Evolutionary conservation across 306 rosid genomes (phyloP).

Genomic region (Prunus armeniaca): DNA sequence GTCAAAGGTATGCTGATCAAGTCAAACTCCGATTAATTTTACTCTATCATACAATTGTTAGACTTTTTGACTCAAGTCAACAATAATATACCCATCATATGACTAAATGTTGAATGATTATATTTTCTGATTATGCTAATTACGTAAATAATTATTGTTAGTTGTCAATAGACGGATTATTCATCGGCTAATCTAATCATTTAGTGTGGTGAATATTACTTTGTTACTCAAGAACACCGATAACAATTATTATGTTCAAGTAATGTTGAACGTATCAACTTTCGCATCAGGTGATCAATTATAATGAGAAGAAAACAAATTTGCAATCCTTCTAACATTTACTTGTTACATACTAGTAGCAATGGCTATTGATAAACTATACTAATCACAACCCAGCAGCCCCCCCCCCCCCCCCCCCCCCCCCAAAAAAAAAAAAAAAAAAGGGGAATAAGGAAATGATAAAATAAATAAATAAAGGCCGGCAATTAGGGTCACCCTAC

Average conservation of each 20-base stretch:
- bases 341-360: too few species aligned
- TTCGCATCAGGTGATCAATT: background rate
- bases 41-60: background rate
- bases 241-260: background rate
- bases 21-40: background rate
- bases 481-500: background rate
- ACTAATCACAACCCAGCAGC: background rate
- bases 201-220: too few species aligned
- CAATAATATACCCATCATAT: background rate
- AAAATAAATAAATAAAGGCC: background rate
- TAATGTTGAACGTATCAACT: background rate
- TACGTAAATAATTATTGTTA: too few species aligned
- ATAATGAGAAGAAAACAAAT: too few species aligned
- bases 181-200: too few species aligned
- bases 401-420: too few species aligned
- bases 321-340: too few species aligned
- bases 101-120: background rate
- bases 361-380: too few species aligned
- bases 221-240: background rate
- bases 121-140: background rate
- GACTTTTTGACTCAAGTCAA: background rate
- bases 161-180: too few species aligned
- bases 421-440: background rate
- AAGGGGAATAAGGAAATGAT: background rate
- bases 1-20: slow-evolving; percentile 56